Evolutionary conservation across 768 basidiomycete species (phyloP), one percentile per base, ranked within the genome.

Genomic region (Phanerodontia chrysosporium): DNA sequence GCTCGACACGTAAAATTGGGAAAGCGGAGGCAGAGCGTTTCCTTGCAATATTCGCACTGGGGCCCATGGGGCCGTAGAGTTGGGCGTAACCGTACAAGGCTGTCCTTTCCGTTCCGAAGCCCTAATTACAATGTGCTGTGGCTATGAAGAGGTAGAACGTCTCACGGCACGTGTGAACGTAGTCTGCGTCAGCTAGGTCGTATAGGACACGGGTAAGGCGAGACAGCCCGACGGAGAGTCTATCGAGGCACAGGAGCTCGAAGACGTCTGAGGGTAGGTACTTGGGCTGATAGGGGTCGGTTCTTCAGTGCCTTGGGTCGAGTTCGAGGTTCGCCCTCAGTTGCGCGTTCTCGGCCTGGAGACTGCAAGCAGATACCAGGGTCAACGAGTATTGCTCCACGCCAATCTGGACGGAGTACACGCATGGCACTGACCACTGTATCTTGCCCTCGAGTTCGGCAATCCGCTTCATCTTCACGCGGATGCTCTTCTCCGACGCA

Each of bases 401-500:
- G 14, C 49, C 30, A 7, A 18, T 29, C 16, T 14, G 29, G 6
- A 18, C 18, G 29, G 5, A 49, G 14, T n/a, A 49, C 12, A 12
- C 25, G 16, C 29, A 28, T 25, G 22, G 7, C 12, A 27, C 52
- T 53, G 24, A 53, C 52, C 52, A 36, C 39, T 36, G 52, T 9
- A 53, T 9, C 24, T 53, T 16, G 2, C 22, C 52, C 35, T 53
- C 52, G 22, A 53, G 22, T 36, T 53, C 52, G 52, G 51, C 39
- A 35, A 67, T 66, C 32, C 53, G 60, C 36, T 51, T 60, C 8
- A 48, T 49, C 56, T 63, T 66, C 46, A 48, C 27, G n/a, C 59
- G 62, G 44, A 61, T 73, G 25, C 73, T 70, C 45, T 73, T 70
- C 45, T 72, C 72, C 49, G 74, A 67, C 22, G 78, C 75, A 9